Conservation (phyloP, 1,139 yeast genomes). For the Yamadazyma kanchanaburiensis region DNA sequence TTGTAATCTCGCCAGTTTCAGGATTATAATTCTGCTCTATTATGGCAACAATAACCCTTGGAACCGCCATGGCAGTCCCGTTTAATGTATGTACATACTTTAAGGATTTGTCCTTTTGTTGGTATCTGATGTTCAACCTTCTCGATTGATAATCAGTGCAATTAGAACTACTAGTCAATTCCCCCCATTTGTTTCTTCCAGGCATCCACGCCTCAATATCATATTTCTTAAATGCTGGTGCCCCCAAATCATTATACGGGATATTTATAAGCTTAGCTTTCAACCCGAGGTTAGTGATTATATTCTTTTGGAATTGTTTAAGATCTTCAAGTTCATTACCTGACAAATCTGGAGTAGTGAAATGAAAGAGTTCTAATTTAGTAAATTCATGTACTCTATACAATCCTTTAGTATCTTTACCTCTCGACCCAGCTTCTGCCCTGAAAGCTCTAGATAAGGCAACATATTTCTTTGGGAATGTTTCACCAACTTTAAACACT, state of each 20-base stretch:
- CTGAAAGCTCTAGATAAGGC: conserved; percentile 88
- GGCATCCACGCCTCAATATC: conserved; percentile 99
- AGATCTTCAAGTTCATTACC: conserved; percentile 55
- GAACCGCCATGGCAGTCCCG: conserved; percentile 96
- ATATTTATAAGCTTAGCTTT: conserved; percentile 80
- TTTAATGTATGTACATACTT: conserved; percentile 78
- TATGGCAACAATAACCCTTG: conserved; percentile 84
- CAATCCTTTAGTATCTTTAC: conserved; percentile 86
- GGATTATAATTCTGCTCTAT: conserved; percentile 81
- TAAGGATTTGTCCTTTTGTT: conserved; percentile 30
- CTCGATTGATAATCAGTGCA: conserved; percentile 92
- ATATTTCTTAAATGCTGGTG: conserved; percentile 88
- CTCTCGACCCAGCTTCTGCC: conserved; percentile 98
- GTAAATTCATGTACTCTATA: conserved; percentile 97
- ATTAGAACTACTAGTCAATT: conserved; percentile 84
- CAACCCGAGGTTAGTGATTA: conserved; percentile 67
- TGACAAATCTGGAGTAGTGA: conserved; percentile 53
- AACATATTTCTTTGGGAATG: conserved; percentile 57
- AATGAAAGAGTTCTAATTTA: conserved; percentile 90
- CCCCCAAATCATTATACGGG: conserved; percentile 90
- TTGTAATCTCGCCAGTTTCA: conserved; percentile 44
- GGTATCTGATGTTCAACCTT: conserved; percentile 66
- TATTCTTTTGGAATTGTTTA: conserved; percentile 59
- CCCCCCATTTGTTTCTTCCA: conserved; percentile 92
- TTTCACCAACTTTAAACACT: conserved; percentile 18